Percentiles rank a stretch among this genome's conserved stretches.
Conservation (phyloP, 1,139 yeast genomes). For the Saccharomyces pastorianus region DNA sequence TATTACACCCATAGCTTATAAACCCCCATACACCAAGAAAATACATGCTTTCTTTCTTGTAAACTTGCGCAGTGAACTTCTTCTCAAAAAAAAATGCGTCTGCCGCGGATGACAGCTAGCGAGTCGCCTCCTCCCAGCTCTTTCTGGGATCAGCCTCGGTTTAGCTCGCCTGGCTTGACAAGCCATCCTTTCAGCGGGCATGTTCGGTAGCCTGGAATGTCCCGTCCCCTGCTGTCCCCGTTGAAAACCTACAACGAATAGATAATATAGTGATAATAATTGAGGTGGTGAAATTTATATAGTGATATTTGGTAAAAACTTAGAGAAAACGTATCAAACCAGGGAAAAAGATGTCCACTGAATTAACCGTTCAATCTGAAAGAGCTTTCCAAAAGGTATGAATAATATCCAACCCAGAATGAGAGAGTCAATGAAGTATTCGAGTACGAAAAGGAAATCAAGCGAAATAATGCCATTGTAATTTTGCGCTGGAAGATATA, state of each 20-base stretch:
- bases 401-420: slow-evolving; percentile 13
- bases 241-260: not conserved
- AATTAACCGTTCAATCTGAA: slow-evolving; percentile 99
- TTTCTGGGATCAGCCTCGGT: not conserved
- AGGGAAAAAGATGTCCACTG: slow-evolving; percentile 79
- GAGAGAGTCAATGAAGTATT: not conserved
- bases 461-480: not conserved
- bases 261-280: not conserved
- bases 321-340: not conserved
- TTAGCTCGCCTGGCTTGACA: not conserved
- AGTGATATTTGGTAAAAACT: not conserved
- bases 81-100: too few relatives aligned
- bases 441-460: not conserved
- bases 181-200: not conserved
- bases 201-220: not conserved
- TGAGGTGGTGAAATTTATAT: not conserved
- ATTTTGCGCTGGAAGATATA: not conserved
- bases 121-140: too few relatives aligned
- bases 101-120: too few relatives aligned
- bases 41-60: too few relatives aligned
- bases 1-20: too few relatives aligned
- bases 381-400: slow-evolving; percentile 99
- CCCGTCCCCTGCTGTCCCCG: not conserved
- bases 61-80: too few relatives aligned
- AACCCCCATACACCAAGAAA: too few relatives aligned